phyloP scores from a whole-genome alignment of 495 filamentous ascomycete genomes.

The Lindgomyces ingoldianus region DNA sequence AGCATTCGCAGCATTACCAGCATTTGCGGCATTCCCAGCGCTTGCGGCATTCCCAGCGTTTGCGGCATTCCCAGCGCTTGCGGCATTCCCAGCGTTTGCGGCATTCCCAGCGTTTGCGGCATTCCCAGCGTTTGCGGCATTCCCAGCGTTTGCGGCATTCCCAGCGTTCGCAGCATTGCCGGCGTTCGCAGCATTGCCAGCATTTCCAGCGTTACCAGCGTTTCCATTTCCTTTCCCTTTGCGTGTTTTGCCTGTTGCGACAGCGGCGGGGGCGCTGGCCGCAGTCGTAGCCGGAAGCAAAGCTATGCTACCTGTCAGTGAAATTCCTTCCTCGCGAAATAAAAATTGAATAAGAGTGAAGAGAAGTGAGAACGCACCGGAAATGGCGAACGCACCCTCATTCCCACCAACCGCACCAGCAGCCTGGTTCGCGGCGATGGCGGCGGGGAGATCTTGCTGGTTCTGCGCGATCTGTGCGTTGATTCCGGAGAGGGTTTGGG shows the following conservation, averaged over 20 bases:
- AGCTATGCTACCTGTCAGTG: slow-evolving; percentile 4
- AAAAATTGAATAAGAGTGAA: background rate
- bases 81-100: background rate
- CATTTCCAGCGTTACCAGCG: background rate
- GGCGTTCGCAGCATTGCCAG: background rate
- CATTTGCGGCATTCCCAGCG: too few relatives aligned
- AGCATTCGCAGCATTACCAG: too few relatives aligned
- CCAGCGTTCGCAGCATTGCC: too few relatives aligned
- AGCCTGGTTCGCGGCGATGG: slow-evolving; percentile 24
- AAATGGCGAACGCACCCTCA: slow-evolving; percentile 10
- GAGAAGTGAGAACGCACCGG: slow-evolving; percentile 11
- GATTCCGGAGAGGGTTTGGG: slow-evolving; percentile 19
- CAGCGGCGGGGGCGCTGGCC: background rate
- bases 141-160: too few relatives aligned
- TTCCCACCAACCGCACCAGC: slow-evolving; percentile 7
- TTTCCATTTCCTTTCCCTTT: slow-evolving; percentile 8
- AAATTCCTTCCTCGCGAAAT: background rate
- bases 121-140: too few relatives aligned
- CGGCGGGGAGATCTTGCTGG: slow-evolving; percentile 18
- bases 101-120: background rate
- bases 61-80: background rate
- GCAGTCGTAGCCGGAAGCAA: slow-evolving; percentile 1
- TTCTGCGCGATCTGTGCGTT: slow-evolving; percentile 22
- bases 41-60: background rate
- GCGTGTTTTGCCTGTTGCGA: background rate